phyloP scores from a whole-genome alignment of 768 basidiomycete genomes.

The Mycena chlorophos region DNA sequence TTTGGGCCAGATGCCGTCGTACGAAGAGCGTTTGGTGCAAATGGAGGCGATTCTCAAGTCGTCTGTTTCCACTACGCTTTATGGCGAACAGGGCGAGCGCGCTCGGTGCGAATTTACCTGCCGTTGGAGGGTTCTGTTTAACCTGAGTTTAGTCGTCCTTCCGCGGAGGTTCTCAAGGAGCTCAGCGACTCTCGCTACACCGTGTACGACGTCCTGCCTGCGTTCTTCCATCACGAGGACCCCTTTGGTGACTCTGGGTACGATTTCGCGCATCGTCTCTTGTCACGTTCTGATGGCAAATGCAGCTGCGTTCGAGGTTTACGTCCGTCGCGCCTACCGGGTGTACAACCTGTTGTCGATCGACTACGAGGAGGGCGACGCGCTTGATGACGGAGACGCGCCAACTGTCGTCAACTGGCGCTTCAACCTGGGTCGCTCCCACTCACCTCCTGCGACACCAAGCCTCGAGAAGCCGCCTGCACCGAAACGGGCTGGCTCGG shows the following conservation, averaged over 20 bases:
- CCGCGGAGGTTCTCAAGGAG: conserved; percentile 84
- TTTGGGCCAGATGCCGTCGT: conserved; percentile 93
- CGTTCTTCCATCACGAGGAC: conserved; percentile 90
- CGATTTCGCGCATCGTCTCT: conserved; percentile 27
- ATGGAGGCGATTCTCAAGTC: conserved; percentile 93
- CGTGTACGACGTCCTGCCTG: conserved; percentile 94
- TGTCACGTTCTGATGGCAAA: conserved; percentile 6
- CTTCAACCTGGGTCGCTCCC: conserved; percentile 90
- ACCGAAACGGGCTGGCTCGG: conserved; percentile 73
- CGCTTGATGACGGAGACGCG: conserved; percentile 77
- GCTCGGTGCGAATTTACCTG: conserved; percentile 66
- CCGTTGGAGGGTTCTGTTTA: conserved; percentile 17
- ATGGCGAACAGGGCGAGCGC: conserved; percentile 76
- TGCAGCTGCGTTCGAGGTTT: conserved; percentile 91
- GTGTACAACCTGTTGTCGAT: conserved; percentile 90
- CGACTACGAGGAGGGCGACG: conserved; percentile 93
- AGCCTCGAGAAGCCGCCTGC: conserved; percentile 61
- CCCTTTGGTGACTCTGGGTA: conserved; percentile 82
- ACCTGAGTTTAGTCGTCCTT: conserved; percentile 64
- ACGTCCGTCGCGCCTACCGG: conserved; percentile 92
- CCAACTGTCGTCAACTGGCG: conserved; percentile 87
- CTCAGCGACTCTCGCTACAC: conserved; percentile 95
- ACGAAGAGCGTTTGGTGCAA: conserved; percentile 89
- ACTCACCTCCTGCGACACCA: conserved; percentile 85
- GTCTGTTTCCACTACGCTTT: conserved; percentile 83